Evolutionary conservation across 192 early-diverging fungal genomes (phyloP), one percentile per base, ranked within the genome.

Genomic region (Thoreauomyces humboldtii): DNA sequence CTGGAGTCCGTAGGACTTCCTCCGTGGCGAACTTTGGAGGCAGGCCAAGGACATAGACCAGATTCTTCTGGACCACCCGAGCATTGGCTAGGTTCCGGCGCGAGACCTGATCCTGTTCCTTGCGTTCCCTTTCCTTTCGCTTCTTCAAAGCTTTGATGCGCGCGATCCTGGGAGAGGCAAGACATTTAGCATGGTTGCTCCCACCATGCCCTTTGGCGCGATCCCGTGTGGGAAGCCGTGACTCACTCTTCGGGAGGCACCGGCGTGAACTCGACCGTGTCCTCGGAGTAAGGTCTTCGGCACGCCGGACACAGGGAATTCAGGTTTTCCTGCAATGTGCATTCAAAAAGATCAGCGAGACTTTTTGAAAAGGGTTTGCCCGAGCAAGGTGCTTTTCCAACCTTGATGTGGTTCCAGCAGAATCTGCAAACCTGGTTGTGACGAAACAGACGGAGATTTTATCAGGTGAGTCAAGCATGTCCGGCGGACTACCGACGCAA

Each of bases 381-480:
- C n/a, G n/a, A n/a, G n/a, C n/a, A n/a, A n/a, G n/a, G n/a, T n/a
- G n/a, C n/a, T n/a, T n/a, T n/a, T n/a, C n/a, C n/a, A n/a, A n/a
- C n/a, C n/a, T 93, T 93, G 72, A 99, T 96, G 71, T 93, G 94
- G 70, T 99, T 90, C 89, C 94, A 98, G 65, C 97, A 99, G 73
- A 99, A 99, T 11, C 95, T 87, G 74, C 97, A 99, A 69, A 99
- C 94, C 94, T 52, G 47, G 34, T 21, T 1, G n/a, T 17, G 54
- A 4, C 34, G 31, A 46, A 48, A 15, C 7, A 57, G 14, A 57
- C 7, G 22, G 14, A 57, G 19, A 7, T 7, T 31, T 17, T 21
- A 25, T 14, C 65, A 21, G 12, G 48, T n/a, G 21, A 63, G 34
- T 17, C 56, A 61, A 65, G n/a, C n/a, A n/a, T n/a, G n/a, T n/a